A percentile compares a stretch with the other conserved stretches of the same genome.
phyloP scores from a whole-genome alignment of 2,329 filamentous ascomycete species.

The Chrysosporium keratinophilum region DNA sequence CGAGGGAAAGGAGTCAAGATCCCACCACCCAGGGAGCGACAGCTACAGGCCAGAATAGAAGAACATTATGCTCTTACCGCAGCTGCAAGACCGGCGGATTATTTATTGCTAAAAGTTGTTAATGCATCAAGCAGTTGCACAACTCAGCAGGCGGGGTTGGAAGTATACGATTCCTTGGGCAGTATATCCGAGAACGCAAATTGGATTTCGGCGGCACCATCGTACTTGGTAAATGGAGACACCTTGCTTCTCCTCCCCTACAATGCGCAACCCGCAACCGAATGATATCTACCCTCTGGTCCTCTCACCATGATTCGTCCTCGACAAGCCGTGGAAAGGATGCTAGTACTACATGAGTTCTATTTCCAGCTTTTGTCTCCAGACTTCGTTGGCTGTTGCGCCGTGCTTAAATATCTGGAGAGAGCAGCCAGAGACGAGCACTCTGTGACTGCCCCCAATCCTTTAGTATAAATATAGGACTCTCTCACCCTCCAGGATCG shows the following conservation, averaged over 20 bases:
- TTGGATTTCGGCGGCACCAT: too few relatives aligned
- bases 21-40: too few relatives aligned
- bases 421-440: not conserved
- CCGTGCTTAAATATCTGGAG: conserved; percentile 6
- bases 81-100: too few relatives aligned
- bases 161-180: too few relatives aligned
- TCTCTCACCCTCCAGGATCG: not conserved
- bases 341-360: not conserved
- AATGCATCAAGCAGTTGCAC: too few relatives aligned
- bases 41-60: too few relatives aligned
- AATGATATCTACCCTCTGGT: conserved; percentile 1
- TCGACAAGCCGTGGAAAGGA: not conserved
- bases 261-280: conserved; percentile 1
- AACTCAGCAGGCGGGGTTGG: too few relatives aligned
- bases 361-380: not conserved
- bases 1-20: too few relatives aligned
- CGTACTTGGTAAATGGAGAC: too few relatives aligned
- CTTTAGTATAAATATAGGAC: not conserved
- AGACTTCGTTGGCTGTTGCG: conserved; percentile 6
- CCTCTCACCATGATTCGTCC: not conserved
- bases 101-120: too few relatives aligned
- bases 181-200: too few relatives aligned
- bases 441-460: not conserved
- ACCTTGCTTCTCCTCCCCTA: not conserved
- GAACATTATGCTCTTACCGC: too few relatives aligned